Evolutionary conservation across 257 asterid genomes (phyloP), one percentile per base, ranked within the genome.

Genomic region (Rauvolfia tetraphylla): DNA sequence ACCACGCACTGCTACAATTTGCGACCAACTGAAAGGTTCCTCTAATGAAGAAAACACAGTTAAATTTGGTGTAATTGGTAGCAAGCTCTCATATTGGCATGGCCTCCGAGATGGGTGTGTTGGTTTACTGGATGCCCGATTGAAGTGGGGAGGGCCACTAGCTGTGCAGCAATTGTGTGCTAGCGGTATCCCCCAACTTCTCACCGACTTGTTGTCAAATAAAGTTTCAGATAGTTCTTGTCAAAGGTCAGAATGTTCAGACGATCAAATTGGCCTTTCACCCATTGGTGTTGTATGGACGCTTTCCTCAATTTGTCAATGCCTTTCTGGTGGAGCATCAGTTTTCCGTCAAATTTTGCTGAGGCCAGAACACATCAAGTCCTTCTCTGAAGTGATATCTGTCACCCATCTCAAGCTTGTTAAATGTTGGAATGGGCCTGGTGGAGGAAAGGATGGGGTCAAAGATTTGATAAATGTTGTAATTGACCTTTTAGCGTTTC

Each of bases 111-210:
- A 95, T 85, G 99, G 98, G 44, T 91, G 90, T 76, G 82, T 93
- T 76, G 99, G 99, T 81, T 80, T 95, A 81, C 78, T 95, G 88
- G 94, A 91, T 81, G 84, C 93, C 80, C 87, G 97, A 82, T 79
- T 95, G 85, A 91, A 85, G 83, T 90, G 96, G 96, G 99, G 98
- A 83, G 99, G 99, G 68, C 97, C 98, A 78, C 72, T 93, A 81
- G 97, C 99, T 81, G 96, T 93, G 80, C 98, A 95, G 76, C 98
- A 95, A 79, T 85, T 92, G 78, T 95, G 98, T 83, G 98, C 97
- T 54, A 91, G 97, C 79, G 93, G 98, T 78, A 88, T 91, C 71
- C 98, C 99, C 12, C 98, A 93, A 83, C 91, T 95, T 85, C 94
- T 95, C 75, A 84, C 89, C 81, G 98, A 93, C 84, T 85, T 93